These are phyloP conservation scores for Choanephora cucurbitarum DNA, from an alignment of 371 early-diverging fungal species.

Conservation along the genomic window DNA sequence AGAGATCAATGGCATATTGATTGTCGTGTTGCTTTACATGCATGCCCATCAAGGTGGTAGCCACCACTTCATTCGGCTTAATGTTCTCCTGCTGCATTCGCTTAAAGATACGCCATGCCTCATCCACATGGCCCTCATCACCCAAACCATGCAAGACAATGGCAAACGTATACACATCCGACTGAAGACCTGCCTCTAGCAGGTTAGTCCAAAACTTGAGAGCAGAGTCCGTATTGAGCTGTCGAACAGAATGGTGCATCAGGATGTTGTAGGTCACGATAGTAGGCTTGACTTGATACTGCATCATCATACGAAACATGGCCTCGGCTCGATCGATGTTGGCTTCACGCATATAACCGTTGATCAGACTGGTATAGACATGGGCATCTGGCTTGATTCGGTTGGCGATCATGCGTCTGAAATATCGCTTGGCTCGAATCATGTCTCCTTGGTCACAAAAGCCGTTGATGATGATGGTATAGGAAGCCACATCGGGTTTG, in stretches of 20 bases:
- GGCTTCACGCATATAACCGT: conserved; percentile 50
- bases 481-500: conserved; percentile 29
- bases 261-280: conserved; percentile 49
- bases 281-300: conserved; percentile 33
- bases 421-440: conserved; percentile 37
- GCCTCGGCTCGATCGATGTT: conserved; percentile 36
- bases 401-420: conserved; percentile 37
- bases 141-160: conserved; percentile 49
- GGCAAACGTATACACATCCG: conserved; percentile 50
- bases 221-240: conserved; percentile 45
- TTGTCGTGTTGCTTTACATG: conserved; percentile 51
- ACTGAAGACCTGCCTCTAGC: conserved; percentile 38
- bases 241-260: conserved; percentile 45
- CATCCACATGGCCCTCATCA: conserved; percentile 36
- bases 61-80: conserved; percentile 33
- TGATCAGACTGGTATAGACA: conserved; percentile 49
- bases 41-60: conserved; percentile 48
- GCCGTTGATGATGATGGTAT: conserved; percentile 44
- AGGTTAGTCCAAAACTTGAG: conserved; percentile 41
- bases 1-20: conserved; percentile 36
- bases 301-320: conserved; percentile 42
- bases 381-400: conserved; percentile 32
- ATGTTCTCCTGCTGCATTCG: conserved; percentile 34
- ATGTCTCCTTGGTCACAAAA: conserved; percentile 36
- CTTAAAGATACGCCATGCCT: conserved; percentile 46